These are phyloP conservation scores for Spencermartinsiella ligniputridi DNA, from an alignment of 1,139 yeast genomes.

Conservation along the genomic window DNA sequence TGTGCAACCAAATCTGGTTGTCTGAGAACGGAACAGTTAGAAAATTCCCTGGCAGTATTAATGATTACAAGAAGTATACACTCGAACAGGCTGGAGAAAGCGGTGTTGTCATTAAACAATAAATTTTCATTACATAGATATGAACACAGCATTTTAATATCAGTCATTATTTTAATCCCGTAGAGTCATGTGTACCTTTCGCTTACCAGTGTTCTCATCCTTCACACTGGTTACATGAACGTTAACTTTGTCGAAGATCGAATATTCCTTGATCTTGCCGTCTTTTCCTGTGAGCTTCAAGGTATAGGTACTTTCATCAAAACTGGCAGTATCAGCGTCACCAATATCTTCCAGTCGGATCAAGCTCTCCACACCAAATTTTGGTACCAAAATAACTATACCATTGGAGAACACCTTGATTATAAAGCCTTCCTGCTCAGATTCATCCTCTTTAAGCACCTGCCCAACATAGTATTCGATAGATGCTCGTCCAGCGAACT, in stretches of 20 bases:
- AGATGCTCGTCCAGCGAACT: constrained; percentile 97
- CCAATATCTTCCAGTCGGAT: constrained; percentile 73
- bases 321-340: constrained; percentile 62
- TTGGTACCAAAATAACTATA: constrained; percentile 92
- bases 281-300: constrained; percentile 46
- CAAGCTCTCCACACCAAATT: constrained; percentile 92
- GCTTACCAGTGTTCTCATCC: constrained; percentile 87
- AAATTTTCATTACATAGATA: not conserved
- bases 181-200: constrained; percentile 71
- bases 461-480: constrained; percentile 98
- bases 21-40: constrained; percentile 79
- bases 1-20: constrained; percentile 93
- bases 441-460: constrained; percentile 74
- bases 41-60: constrained; percentile 78
- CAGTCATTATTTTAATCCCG: constrained; percentile 5
- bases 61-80: constrained; percentile 86
- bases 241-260: constrained; percentile 79
- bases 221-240: constrained; percentile 78
- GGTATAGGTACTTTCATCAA: constrained; percentile 74
- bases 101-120: constrained; percentile 88
- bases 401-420: constrained; percentile 94
- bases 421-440: constrained; percentile 81
- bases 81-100: constrained; percentile 69
- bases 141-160: not conserved
- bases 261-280: constrained; percentile 40